Percentiles rank a stretch among this genome's conserved stretches.
These are phyloP conservation scores for Nakazawaea ernobii DNA, from an alignment of 805 yeast genomes.

Conservation along the genomic window DNA sequence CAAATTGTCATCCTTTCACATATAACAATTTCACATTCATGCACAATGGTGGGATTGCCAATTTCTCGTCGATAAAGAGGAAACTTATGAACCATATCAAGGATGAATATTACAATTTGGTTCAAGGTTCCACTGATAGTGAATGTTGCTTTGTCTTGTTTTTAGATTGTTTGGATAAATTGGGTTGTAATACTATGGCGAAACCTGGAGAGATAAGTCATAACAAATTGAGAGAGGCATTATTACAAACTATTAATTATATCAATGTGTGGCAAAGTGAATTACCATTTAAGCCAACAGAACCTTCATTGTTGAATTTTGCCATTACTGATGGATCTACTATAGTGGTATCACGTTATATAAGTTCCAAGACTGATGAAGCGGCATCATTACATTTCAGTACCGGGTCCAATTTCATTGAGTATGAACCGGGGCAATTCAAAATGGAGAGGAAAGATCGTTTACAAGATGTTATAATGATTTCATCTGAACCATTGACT, in stretches of 20 bases:
- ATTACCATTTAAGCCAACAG: slow-evolving; percentile 38
- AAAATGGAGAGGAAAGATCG: slow-evolving; percentile 91
- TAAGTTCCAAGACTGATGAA: slow-evolving; percentile 85
- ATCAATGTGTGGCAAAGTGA: slow-evolving; percentile 78
- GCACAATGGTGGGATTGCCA: slow-evolving; percentile 93
- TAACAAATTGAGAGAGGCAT: slow-evolving; percentile 56
- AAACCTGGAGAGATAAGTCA: slow-evolving; percentile 46
- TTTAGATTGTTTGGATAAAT: slow-evolving; percentile 64
- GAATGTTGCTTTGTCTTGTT: slow-evolving; percentile 93
- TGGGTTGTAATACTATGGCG: slow-evolving; percentile 67
- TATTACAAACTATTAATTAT: slow-evolving; percentile 65
- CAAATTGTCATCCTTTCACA: slow-evolving; percentile 95
- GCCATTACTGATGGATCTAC: slow-evolving; percentile 92
- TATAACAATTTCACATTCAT: slow-evolving; percentile 86
- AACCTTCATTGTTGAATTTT: slow-evolving; percentile 85
- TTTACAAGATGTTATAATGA: slow-evolving; percentile 88
- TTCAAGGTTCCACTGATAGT: slow-evolving; percentile 94
- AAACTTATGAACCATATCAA: slow-evolving; percentile 62
- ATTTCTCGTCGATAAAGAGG: slow-evolving; percentile 69
- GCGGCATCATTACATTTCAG: slow-evolving; percentile 95
- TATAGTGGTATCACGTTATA: slow-evolving; percentile 82
- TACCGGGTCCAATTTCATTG: slow-evolving; percentile 87
- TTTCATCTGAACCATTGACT: slow-evolving; percentile 94
- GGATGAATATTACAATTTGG: slow-evolving; percentile 71
- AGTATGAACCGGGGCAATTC: slow-evolving; percentile 86